Conservation (phyloP, 257 asterid species). For the Echium plantagineum region DNA sequence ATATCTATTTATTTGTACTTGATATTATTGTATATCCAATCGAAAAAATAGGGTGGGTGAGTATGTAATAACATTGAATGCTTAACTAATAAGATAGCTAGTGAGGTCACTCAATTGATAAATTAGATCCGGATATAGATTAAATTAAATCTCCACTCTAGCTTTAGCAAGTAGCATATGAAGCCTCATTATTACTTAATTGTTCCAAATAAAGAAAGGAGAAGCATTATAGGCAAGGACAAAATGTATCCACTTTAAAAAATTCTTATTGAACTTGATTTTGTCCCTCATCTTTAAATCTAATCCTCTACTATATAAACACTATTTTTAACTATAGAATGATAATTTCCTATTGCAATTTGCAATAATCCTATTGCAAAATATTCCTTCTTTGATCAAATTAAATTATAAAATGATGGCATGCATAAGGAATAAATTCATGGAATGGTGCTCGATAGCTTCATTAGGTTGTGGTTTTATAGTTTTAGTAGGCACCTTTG, state of each 20-base stretch:
- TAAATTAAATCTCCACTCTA: background rate
- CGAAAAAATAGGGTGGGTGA: background rate
- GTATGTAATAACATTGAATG: background rate
- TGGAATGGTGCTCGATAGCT: too few relatives aligned
- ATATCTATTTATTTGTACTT: too few relatives aligned
- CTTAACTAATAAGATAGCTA: background rate
- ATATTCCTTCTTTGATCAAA: too few relatives aligned
- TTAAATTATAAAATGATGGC: too few relatives aligned
- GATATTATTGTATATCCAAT: too few relatives aligned
- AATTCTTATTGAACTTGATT: background rate
- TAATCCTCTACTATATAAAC: background rate
- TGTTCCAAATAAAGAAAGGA: background rate
- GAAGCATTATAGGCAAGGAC: background rate
- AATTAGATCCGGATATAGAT: background rate
- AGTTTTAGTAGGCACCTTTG: too few relatives aligned
- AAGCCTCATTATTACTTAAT: background rate
- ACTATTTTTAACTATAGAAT: background rate
- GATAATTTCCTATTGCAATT: too few relatives aligned
- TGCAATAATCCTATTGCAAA: too few relatives aligned
- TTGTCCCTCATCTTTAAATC: background rate
- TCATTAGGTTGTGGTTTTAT: too few relatives aligned
- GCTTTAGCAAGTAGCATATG: background rate
- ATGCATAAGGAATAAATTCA: too few relatives aligned
- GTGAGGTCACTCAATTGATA: background rate
- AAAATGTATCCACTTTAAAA: background rate